These are phyloP conservation scores for Metschnikowia corniflorae DNA, from an alignment of 805 yeast species.

Conservation along the genomic window DNA sequence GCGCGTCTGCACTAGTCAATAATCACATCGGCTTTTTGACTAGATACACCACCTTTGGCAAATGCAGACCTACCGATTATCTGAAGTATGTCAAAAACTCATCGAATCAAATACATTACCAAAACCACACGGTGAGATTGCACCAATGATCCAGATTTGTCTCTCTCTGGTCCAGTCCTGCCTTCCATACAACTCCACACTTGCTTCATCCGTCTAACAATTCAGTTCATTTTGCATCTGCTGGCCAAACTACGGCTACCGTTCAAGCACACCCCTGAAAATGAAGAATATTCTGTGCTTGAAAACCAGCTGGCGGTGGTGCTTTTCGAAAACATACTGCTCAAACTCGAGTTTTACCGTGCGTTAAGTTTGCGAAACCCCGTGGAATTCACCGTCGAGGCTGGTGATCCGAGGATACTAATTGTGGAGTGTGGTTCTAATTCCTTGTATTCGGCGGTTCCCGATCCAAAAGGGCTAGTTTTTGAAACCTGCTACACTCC, in stretches of 20 bases:
- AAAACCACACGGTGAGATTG: no score
- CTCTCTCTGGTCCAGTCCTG: no score
- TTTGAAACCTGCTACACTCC: conserved; percentile 5
- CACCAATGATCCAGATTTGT: no score
- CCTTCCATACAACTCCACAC: no score
- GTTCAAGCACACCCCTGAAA: not conserved
- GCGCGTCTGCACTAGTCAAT: no score
- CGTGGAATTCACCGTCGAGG: no score
- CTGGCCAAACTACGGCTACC: conserved; percentile 3
- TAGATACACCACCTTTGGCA: no score
- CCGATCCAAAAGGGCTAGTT: not conserved
- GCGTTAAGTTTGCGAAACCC: conserved; percentile 4
- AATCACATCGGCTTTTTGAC: no score
- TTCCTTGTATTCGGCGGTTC: not conserved
- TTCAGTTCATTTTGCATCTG: conserved; percentile 7
- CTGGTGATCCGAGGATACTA: not conserved
- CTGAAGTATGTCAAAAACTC: no score
- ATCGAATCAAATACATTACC: no score
- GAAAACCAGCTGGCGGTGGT: conserved; percentile 12
- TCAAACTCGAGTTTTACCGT: conserved; percentile 12
- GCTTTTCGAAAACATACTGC: conserved; percentile 8
- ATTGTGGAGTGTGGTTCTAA: conserved; percentile 10
- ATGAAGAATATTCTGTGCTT: not conserved
- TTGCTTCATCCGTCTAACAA: not conserved
- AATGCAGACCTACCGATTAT: no score